Percentiles rank a stretch among this genome's conserved stretches.
Evolutionary conservation across 2,329 filamentous ascomycete species (phyloP).

Genomic region (Podosphaera leucotricha): DNA sequence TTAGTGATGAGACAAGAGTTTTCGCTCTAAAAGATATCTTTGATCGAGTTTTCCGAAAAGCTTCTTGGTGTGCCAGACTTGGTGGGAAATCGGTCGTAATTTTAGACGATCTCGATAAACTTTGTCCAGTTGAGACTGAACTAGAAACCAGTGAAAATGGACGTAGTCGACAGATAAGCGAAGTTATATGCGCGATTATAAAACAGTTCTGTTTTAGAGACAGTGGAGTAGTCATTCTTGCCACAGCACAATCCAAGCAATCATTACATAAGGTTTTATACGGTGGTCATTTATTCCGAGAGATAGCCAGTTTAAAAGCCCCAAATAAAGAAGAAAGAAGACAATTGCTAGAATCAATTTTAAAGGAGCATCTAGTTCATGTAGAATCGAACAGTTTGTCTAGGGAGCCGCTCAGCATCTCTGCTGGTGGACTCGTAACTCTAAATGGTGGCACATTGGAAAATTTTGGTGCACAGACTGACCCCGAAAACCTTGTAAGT

Average conservation of each 20-base stretch:
- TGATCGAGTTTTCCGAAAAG: conserved; percentile 61
- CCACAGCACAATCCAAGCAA: conserved; percentile 83
- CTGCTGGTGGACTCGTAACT: conserved; percentile 27
- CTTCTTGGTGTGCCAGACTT: conserved; percentile 72
- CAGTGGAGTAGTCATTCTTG: conserved; percentile 64
- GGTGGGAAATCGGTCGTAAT: conserved; percentile 69
- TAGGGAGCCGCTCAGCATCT: conserved; percentile 15
- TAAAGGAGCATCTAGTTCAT: conserved; percentile 25
- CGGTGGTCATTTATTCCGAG: conserved; percentile 74
- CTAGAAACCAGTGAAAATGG: conserved; percentile 87
- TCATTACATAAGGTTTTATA: conserved; percentile 75
- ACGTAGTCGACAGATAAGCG: conserved; percentile 75
- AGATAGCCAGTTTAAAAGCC: conserved; percentile 73
- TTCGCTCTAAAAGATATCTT: conserved; percentile 80
- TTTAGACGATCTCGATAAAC: conserved; percentile 75
- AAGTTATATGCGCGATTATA: conserved; percentile 62
- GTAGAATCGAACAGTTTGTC: conserved; percentile 6
- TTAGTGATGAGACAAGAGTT: conserved; percentile 76
- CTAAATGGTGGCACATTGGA: conserved; percentile 29
- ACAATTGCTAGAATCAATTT: conserved; percentile 60
- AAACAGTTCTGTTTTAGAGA: conserved; percentile 62
- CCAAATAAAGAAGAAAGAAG: conserved; percentile 79
- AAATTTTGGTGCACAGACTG: conserved; percentile 45
- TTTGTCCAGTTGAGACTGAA: conserved; percentile 86
- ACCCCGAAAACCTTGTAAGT: conserved; percentile 14